These are phyloP conservation scores for Dactylellina leptospora DNA, from an alignment of 2,329 filamentous ascomycete species.

Conservation along the genomic window DNA sequence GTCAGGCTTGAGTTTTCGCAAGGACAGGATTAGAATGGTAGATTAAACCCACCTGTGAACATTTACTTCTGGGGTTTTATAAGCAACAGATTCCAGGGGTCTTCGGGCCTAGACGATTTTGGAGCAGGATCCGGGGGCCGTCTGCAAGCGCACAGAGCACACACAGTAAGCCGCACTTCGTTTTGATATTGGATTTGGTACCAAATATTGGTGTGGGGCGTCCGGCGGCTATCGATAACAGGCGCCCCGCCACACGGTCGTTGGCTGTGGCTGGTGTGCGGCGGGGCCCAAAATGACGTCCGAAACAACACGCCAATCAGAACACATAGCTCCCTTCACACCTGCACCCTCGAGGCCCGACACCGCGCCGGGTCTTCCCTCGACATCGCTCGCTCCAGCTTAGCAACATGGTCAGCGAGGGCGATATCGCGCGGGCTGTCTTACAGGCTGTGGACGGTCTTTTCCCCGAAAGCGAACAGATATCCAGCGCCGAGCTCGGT, in stretches of 20 bases:
- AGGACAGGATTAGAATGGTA: too few species aligned
- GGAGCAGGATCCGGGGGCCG: too few species aligned
- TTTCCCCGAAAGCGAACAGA: conserved; percentile 44
- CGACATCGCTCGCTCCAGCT: neutral
- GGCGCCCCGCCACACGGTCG: neutral
- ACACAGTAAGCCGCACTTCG: too few species aligned
- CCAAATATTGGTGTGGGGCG: conserved; percentile 20
- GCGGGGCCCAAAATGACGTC: conserved; percentile 18
- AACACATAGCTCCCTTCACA: conserved; percentile 24
- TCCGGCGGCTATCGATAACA: conserved; percentile 8
- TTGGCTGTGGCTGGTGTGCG: neutral
- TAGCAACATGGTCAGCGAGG: conserved; percentile 26
- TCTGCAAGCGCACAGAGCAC: too few species aligned
- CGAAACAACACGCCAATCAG: conserved; percentile 21
- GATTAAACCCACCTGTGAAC: too few species aligned
- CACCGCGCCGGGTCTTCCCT: neutral
- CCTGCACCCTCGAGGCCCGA: neutral
- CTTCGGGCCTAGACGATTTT: too few species aligned
- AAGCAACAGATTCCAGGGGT: neutral
- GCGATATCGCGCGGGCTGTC: conserved; percentile 43
- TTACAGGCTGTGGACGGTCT: conserved; percentile 49
- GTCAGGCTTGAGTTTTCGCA: too few species aligned
- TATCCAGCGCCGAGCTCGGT: conserved; percentile 53
- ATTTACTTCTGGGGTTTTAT: neutral
- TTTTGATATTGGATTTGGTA: too few species aligned